Conservation (phyloP, 2,329 filamentous ascomycete species). For the Botrytis medusae region DNA sequence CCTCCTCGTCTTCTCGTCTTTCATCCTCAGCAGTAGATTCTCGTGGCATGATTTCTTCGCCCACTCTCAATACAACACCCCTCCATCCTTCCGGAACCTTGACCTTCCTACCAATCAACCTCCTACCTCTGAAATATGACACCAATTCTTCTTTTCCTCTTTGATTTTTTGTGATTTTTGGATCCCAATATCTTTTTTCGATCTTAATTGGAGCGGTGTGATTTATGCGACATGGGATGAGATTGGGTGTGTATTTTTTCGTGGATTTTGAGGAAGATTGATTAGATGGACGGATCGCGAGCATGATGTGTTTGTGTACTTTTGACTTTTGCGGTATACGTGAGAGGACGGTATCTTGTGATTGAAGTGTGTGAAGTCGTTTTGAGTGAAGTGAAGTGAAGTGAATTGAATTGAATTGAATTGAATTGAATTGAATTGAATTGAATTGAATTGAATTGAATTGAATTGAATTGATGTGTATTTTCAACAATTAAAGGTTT, state of each 20-base stretch:
- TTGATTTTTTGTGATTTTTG: neutral
- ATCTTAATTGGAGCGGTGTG: neutral
- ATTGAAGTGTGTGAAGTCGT: neutral
- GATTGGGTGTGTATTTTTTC: slow-evolving; percentile 6
- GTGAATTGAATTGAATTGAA: too few relatives aligned
- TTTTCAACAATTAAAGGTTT: neutral
- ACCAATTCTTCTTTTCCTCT: neutral
- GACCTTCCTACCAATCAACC: slow-evolving; percentile 25
- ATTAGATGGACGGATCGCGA: slow-evolving; percentile 11
- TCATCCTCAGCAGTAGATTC: neutral
- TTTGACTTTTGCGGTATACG: neutral
- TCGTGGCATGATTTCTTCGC: neutral
- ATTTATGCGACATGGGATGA: slow-evolving; percentile 20
- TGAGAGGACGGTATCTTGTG: neutral
- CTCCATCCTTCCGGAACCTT: slow-evolving; percentile 12
- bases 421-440: neutral
- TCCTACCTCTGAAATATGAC: slow-evolving; percentile 18
- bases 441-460: neutral
- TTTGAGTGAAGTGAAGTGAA: too few relatives aligned
- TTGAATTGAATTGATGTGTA: neutral
- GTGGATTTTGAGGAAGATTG: neutral
- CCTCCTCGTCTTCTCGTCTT: slow-evolving; percentile 21
- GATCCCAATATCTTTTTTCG: slow-evolving; percentile 20
- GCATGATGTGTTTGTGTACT: neutral
- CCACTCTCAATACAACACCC: slow-evolving; percentile 1